Percentiles rank a stretch among this genome's conserved stretches.
Conservation (phyloP, 345 rosid species). For the Anastatica hierochuntica region DNA sequence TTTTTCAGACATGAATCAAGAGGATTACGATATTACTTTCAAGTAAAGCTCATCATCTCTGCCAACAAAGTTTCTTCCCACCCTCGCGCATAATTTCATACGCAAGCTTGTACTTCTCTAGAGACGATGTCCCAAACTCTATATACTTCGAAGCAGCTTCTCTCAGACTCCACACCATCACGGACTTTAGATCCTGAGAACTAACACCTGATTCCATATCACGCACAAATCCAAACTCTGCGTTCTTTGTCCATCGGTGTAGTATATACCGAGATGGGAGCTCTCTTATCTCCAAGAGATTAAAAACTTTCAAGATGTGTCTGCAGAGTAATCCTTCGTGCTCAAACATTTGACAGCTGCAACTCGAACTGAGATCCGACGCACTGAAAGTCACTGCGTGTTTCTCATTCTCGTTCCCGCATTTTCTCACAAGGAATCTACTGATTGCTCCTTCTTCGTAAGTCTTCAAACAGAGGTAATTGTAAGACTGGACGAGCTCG, state of each 20-base stretch:
- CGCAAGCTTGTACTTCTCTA: conserved; percentile 73
- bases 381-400: conserved; percentile 57
- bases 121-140: conserved; percentile 57
- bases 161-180: conserved; percentile 85
- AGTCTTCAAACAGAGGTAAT: conserved; percentile 55
- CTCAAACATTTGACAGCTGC: conserved; percentile 93
- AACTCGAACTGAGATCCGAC: conserved; percentile 49
- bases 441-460: conserved; percentile 66
- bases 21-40: conserved; percentile 14
- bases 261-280: conserved; percentile 62
- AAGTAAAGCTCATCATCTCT: conserved; percentile 28
- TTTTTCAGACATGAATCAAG: not conserved
- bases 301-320: conserved; percentile 67
- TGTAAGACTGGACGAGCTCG: conserved; percentile 60
- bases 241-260: conserved; percentile 81
- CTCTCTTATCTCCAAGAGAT: conserved; percentile 56
- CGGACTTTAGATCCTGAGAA: conserved; percentile 50
- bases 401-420: conserved; percentile 67
- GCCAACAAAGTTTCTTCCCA: conserved; percentile 69
- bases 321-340: conserved; percentile 76
- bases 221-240: conserved; percentile 51
- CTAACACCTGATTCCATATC: conserved; percentile 49
- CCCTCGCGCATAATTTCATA: conserved; percentile 79
- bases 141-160: conserved; percentile 73
- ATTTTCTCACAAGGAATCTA: conserved; percentile 52